Conservation (phyloP, 2,329 filamentous ascomycete genomes). For the Dryadomyces quercivorus region DNA sequence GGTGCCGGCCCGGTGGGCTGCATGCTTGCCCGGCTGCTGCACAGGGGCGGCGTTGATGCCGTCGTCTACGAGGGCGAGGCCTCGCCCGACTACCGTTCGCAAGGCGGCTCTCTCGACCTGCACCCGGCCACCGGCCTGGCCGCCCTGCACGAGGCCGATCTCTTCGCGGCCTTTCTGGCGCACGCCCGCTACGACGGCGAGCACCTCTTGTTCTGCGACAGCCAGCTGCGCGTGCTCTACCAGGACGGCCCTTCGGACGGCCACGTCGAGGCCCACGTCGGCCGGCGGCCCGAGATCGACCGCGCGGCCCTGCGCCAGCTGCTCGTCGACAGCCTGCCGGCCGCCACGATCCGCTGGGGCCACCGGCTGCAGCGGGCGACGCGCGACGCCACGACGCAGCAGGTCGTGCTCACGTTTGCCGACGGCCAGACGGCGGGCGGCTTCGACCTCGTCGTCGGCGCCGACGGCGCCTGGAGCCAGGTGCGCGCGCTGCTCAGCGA, state of each 20-base stretch:
- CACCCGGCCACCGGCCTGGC: constrained; percentile 37
- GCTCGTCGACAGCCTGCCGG: constrained; percentile 31
- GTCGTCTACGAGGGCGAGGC: constrained; percentile 38
- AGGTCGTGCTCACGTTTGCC: constrained; percentile 25
- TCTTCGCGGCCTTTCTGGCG: constrained; percentile 37
- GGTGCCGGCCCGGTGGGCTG: constrained; percentile 36
- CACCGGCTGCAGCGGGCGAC: constrained; percentile 14
- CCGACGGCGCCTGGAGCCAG: constrained; percentile 26
- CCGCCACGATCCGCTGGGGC: constrained; percentile 32
- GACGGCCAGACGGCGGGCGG: constrained; percentile 19
- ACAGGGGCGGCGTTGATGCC: constrained; percentile 29
- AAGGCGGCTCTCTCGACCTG: constrained; percentile 43
- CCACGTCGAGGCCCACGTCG: constrained; percentile 1
- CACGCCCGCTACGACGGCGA: constrained; percentile 40
- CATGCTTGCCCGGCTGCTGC: constrained; percentile 39
- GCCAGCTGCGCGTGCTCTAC: constrained; percentile 23
- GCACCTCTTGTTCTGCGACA: constrained; percentile 32
- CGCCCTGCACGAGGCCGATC: constrained; percentile 35
- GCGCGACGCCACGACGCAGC: constrained; percentile 1
- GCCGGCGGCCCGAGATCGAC: constrained; percentile 40
- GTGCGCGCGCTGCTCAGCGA: constrained; percentile 22
- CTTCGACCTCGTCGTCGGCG: constrained; percentile 26
- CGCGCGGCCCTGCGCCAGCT: constrained; percentile 30
- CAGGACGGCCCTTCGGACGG: constrained; percentile 19
- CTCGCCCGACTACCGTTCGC: constrained; percentile 29